Evolutionary conservation across 495 filamentous ascomycete genomes (phyloP).

Genomic region (Baudoinia panamericana): DNA sequence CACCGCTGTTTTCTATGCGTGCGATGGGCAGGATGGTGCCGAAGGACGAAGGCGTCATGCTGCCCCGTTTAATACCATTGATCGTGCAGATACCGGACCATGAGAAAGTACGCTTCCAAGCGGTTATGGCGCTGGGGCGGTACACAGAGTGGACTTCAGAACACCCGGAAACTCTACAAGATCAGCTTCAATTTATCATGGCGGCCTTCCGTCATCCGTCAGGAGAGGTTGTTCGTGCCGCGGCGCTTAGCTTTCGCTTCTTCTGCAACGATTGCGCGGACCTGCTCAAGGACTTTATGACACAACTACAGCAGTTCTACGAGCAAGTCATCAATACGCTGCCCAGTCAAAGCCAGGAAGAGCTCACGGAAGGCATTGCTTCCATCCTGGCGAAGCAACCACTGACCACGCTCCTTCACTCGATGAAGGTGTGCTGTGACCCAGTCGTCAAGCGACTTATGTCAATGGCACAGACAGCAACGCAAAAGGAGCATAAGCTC

Average conservation of each 20-base stretch:
- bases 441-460: slow-evolving; percentile 79
- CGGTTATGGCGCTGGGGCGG: slow-evolving; percentile 88
- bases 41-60: slow-evolving; percentile 66
- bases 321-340: slow-evolving; percentile 74
- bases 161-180: slow-evolving; percentile 79
- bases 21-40: slow-evolving; percentile 98
- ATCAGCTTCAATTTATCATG: slow-evolving; percentile 89
- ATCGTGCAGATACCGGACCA: slow-evolving; percentile 90
- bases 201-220: slow-evolving; percentile 74
- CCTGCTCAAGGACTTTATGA: slow-evolving; percentile 63
- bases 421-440: slow-evolving; percentile 86
- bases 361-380: slow-evolving; percentile 89
- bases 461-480: slow-evolving; percentile 71
- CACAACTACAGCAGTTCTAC: slow-evolving; percentile 82
- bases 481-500: slow-evolving; percentile 63
- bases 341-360: slow-evolving; percentile 75
- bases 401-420: slow-evolving; percentile 59
- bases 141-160: slow-evolving; percentile 97
- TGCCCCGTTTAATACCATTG: slow-evolving; percentile 80
- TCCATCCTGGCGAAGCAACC: slow-evolving; percentile 81
- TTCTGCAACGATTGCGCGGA: slow-evolving; percentile 88
- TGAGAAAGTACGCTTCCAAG: slow-evolving; percentile 90
- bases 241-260: slow-evolving; percentile 90
- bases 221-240: slow-evolving; percentile 76
- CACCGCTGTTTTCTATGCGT: slow-evolving; percentile 84